Evolutionary conservation across 2,329 filamentous ascomycete genomes (phyloP), one percentile per base, ranked within the genome.

Genomic region (Exophiala mesophila): DNA sequence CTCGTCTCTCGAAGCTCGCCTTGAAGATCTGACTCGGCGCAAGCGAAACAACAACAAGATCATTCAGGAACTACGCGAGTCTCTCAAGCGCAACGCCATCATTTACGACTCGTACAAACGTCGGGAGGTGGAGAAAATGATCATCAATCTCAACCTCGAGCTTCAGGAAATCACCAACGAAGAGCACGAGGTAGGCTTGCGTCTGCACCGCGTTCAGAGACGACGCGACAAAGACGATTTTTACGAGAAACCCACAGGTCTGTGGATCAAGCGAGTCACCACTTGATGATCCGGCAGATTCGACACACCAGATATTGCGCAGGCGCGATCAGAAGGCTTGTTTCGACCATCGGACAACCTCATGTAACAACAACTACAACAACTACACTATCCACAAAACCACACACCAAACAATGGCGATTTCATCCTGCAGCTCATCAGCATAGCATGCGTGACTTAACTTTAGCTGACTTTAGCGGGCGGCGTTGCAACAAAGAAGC

Each of bases 211-310:
- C 16, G 82, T 83, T 7, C 83, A 85, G 65, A 89, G 87, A 68
- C 76, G 85, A 35, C 73, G 80, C 54, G 84, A 89, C 55, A 76
- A 82, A 50, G 75, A 83, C 39, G 61, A 66, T 33, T 62, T 61
- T 41, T 63, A 64, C 21, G 62, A 63, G 44, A 54, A 85, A 56
- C 78, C 77, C 8, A 82, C 80, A 0, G 77, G 77, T 20, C 65
- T 94, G 7, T 94, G 87, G 87, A 83, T 94, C 36, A 76, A 82
- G 57, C 74, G 87, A 50, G 82, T 88, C 47, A 88, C 85, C 15
- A 77, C 72, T 48, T 83, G 61, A 74, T 21, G 9, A 13, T 13
- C n/a, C 5, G n/a, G n/a, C n/a, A n/a, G n/a, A n/a, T n/a, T n/a
- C n/a, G n/a, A n/a, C n/a, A n/a, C n/a, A n/a, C n/a, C n/a, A n/a